Percentiles rank a stretch among this genome's conserved stretches.
Conservation (phyloP, 2,329 filamentous ascomycete genomes). For the Onygena corvina region DNA sequence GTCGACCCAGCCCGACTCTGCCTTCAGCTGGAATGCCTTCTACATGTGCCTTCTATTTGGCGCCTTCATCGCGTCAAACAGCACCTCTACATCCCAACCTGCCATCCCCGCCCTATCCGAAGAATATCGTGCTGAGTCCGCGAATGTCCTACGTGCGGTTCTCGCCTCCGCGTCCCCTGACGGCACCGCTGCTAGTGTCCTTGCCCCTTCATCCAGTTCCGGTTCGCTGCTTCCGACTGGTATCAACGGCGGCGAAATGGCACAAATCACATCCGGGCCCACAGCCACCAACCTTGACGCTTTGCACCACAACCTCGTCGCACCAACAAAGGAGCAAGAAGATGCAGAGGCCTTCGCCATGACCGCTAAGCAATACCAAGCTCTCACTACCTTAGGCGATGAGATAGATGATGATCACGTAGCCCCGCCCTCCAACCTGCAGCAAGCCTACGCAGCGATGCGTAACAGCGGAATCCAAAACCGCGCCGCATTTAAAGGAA, state of each 20-base stretch:
- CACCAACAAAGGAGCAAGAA: conserved; percentile 71
- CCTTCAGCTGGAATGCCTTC: conserved; percentile 53
- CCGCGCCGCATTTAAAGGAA: conserved; percentile 34
- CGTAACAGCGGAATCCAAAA: conserved; percentile 57
- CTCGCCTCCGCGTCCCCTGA: conserved; percentile 34
- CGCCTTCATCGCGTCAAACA: conserved; percentile 87
- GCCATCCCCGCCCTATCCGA: conserved; percentile 42
- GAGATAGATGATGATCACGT: conserved; percentile 26
- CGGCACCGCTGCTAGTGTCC: conserved; percentile 41
- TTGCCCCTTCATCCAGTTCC: conserved; percentile 18
- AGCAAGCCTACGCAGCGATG: conserved; percentile 65
- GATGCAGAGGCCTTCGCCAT: conserved; percentile 80
- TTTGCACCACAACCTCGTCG: conserved; percentile 56
- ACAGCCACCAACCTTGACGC: conserved; percentile 43
- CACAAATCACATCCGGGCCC: conserved; percentile 26
- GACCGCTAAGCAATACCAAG: conserved; percentile 77
- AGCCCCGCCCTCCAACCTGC: conserved; percentile 33
- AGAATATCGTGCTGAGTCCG: conserved; percentile 38
- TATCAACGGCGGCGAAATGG: conserved; percentile 30
- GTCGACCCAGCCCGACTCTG: conserved; percentile 50
- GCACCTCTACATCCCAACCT: conserved; percentile 47
- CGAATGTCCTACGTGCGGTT: conserved; percentile 38
- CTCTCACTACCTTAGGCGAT: conserved; percentile 59
- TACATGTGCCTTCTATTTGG: conserved; percentile 96
- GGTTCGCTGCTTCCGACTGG: conserved; percentile 22